Conservation (phyloP, 75 land plant species). For the Picea glauca region DNA sequence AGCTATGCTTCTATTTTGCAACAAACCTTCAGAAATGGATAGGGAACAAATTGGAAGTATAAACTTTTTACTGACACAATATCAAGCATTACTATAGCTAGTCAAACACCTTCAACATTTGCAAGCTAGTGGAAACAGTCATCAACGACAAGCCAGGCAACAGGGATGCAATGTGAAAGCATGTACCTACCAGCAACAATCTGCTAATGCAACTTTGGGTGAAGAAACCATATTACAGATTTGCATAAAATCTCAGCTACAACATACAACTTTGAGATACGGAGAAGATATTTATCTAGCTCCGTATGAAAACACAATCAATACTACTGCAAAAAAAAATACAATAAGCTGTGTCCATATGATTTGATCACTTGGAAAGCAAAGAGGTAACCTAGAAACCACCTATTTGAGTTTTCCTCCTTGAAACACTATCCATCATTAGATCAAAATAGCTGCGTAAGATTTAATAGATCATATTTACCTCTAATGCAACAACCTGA, state of each 20-base stretch:
- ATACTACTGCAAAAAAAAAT: neutral
- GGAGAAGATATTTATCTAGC: neutral
- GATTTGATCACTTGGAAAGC: neutral
- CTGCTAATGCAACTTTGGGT: neutral
- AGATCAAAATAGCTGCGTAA: neutral
- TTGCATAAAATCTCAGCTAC: neutral
- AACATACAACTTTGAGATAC: neutral
- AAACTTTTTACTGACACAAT: too few relatives aligned
- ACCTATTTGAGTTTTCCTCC: neutral
- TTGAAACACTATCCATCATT: neutral
- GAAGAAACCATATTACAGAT: neutral
- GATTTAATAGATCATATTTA: neutral
- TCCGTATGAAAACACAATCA: neutral
- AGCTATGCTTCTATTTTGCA: too few relatives aligned
- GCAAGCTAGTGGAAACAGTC: too few relatives aligned
- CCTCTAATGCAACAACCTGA: neutral
- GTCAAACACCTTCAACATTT: too few relatives aligned
- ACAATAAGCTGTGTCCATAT: neutral
- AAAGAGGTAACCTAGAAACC: neutral
- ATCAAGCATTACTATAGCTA: too few relatives aligned
- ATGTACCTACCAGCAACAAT: neutral
- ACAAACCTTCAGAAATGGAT: too few relatives aligned
- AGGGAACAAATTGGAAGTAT: too few relatives aligned
- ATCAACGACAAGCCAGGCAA: neutral
- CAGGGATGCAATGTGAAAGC: neutral